Base-by-base conservation (phyloP, 2,329 filamentous ascomycete genomes). In the Knufia petricola region DNA sequence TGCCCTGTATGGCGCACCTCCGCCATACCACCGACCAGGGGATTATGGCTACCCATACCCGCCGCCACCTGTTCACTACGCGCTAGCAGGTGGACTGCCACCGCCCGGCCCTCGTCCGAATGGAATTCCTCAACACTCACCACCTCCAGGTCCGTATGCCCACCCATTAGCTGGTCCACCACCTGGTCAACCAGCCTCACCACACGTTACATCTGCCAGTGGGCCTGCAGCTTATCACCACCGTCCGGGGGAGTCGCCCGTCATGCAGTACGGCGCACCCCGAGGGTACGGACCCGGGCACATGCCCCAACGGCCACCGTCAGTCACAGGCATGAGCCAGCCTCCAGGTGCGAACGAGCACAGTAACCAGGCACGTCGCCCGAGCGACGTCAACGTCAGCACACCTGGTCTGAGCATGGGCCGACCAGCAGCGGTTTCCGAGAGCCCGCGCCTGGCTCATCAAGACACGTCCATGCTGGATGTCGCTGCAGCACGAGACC, bases 81-180 rank as follows among this genome's bases (percentile, higher is more conserved):
- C 36, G 12, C 15, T 42, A 9, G 23, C 37, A 26, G 36, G 44
- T 24, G 34, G 12, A 2, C 21, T 41, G 19, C 48, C 48, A 4
- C 21, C 23, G 31, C 21, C 28, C 4, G 19, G 13, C 17, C 23
- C 37, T 21, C 37, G 46, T 6, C 38, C 28, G 6, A 48, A 41
- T 42, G 46, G 46, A 19, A 9, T 48, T 9, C 8, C 37, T 41
- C 46, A 48, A 12, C 36, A 48, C 21, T 48, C 46, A 20, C 38
- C 46, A 19, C 46, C 46, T n/a, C 39, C 41, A 39, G 48, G 17
- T 38, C 20, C 7, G 13, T 50, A 45, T 21, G 30, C 15, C 3
- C 19, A 28, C 45, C 30, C 40, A 15, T 17, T 34, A 9, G 10
- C 17, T 21, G 48, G 39, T n/a, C n/a, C 15, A 6, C 40, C 31